Evolutionary conservation across 2,329 filamentous ascomycete species (phyloP).

Genomic region (Calonectria hongkongensis): DNA sequence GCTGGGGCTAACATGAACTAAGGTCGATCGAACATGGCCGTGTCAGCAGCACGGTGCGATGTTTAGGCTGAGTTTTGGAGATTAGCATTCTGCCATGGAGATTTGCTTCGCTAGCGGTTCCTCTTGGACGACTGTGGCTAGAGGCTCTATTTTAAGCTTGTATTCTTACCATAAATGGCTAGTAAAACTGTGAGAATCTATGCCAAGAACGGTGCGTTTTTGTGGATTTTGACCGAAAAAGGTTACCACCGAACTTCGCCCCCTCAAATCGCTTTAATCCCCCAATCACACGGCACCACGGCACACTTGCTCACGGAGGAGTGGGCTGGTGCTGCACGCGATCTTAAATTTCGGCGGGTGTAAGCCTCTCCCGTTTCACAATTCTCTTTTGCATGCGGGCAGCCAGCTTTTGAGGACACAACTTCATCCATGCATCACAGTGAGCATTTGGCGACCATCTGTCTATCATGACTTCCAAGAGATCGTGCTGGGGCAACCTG

Average conservation of each 20-base stretch:
- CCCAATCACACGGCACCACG: conserved; percentile 6
- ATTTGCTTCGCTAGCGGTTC: not conserved
- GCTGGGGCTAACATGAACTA: not conserved
- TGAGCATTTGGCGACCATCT: not conserved
- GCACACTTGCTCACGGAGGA: not conserved
- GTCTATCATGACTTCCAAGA: conserved; percentile 16
- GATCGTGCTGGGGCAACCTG: not conserved
- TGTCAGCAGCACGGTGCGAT: conserved; percentile 1
- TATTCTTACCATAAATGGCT: not conserved
- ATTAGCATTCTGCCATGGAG: not conserved
- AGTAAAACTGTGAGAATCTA: not conserved
- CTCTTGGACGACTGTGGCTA: not conserved
- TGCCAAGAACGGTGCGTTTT: too few relatives aligned
- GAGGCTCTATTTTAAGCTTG: not conserved
- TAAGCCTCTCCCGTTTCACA: conserved; percentile 1
- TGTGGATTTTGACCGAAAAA: not conserved
- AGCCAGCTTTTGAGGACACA: not conserved
- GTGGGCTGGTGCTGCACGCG: not conserved
- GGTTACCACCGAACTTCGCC: not conserved
- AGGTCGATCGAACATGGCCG: not conserved
- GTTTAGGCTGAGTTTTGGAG: not conserved
- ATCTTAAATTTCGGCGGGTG: conserved; percentile 1
- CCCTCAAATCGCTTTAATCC: not conserved
- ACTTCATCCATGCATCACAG: not conserved
- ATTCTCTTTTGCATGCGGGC: not conserved